phyloP scores from a whole-genome alignment of 73 alveolate genomes.

The Symbiodinium pilosum region DNA sequence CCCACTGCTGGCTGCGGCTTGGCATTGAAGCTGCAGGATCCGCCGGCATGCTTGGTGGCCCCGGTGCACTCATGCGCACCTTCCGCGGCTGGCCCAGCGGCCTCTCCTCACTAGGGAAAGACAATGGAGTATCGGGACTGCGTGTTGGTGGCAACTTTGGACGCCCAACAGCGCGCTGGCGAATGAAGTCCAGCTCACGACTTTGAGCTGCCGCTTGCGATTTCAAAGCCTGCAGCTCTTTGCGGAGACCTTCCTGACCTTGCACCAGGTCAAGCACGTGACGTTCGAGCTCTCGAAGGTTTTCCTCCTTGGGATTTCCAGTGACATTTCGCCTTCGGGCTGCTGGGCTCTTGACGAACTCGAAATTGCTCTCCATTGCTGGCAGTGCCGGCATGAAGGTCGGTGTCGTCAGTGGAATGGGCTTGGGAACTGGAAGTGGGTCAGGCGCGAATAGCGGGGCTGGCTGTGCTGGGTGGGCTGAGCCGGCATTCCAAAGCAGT shows the following conservation, averaged over 20 bases:
- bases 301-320: not conserved
- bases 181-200: not conserved
- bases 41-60: not conserved
- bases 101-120: not conserved
- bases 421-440: not conserved
- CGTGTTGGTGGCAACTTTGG: conserved; percentile 26
- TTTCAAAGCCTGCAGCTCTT: not conserved
- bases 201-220: conserved; percentile 12
- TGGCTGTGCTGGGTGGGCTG: no score
- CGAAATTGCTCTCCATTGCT: not conserved
- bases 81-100: not conserved
- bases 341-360: not conserved
- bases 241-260: not conserved
- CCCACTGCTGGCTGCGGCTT: not conserved
- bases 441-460: not conserved
- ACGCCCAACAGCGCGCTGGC: not conserved
- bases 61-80: not conserved
- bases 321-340: no score
- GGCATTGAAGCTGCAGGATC: not conserved
- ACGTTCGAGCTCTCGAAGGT: not conserved
- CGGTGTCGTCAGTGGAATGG: not conserved
- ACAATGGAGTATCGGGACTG: not conserved
- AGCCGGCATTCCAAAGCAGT: no score
- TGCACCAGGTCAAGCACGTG: conserved; percentile 8
- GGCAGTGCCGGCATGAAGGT: not conserved